phyloP scores from a whole-genome alignment of 2,329 filamentous ascomycete species.

The Alternaria sp. region DNA sequence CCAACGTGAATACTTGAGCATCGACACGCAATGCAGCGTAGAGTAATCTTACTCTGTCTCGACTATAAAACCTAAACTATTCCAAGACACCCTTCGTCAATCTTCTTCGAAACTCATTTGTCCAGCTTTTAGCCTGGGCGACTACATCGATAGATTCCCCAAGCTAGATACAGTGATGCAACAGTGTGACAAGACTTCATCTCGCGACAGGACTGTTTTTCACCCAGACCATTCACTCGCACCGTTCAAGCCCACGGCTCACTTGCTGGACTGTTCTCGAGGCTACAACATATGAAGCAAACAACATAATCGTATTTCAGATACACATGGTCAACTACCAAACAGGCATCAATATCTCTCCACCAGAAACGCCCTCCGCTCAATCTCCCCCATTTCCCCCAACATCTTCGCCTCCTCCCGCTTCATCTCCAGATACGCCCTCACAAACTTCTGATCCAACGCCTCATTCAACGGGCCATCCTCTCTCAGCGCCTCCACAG shows the following conservation, averaged over 20 bases:
- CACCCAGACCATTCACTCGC: background rate
- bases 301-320: background rate
- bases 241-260: background rate
- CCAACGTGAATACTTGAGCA: background rate
- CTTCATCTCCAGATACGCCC: constrained; percentile 66
- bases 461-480: constrained; percentile 57
- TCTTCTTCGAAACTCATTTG: background rate
- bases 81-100: background rate
- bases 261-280: background rate
- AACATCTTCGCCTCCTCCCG: constrained; percentile 62
- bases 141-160: background rate
- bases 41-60: background rate
- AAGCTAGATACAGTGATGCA: background rate
- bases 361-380: constrained; percentile 66
- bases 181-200: background rate
- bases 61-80: background rate
- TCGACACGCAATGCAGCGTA: background rate
- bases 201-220: background rate
- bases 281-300: background rate
- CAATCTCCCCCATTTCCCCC: constrained; percentile 55
- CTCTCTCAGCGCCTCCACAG: constrained; percentile 58
- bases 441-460: constrained; percentile 60
- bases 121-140: background rate
- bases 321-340: background rate
- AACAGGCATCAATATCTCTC: constrained; percentile 64